phyloP scores from a whole-genome alignment of 495 filamentous ascomycete genomes.

The Friedmanniomyces endolithicus region DNA sequence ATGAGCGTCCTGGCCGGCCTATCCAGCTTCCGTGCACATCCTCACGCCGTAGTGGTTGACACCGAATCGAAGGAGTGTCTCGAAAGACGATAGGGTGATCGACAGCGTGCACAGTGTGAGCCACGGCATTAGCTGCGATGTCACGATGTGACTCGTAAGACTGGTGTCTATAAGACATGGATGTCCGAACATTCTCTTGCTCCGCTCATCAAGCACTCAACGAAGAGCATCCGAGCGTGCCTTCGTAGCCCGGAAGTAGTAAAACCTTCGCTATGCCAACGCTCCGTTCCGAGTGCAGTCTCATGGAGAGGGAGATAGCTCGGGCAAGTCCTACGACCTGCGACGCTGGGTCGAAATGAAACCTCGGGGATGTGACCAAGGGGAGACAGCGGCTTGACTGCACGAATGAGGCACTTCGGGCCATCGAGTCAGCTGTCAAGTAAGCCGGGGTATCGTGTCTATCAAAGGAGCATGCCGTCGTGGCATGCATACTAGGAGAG shows the following conservation, averaged over 20 bases:
- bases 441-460: not conserved
- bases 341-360: slow-evolving; percentile 58
- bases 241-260: slow-evolving; percentile 48
- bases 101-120: no score
- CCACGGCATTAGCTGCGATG: no score
- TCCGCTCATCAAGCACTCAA: slow-evolving; percentile 1
- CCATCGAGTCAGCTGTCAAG: slow-evolving; percentile 1
- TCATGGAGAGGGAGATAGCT: slow-evolving; percentile 38
- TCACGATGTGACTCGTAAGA: no score
- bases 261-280: slow-evolving; percentile 51
- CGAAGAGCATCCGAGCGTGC: slow-evolving; percentile 27
- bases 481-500: not conserved
- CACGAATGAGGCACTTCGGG: no score
- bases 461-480: not conserved
- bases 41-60: no score
- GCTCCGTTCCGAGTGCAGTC: slow-evolving; percentile 54
- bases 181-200: slow-evolving; percentile 12
- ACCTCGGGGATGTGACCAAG: no score
- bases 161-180: not conserved
- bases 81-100: no score
- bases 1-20: no score
- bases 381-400: no score
- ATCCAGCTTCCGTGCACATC: no score
- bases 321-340: slow-evolving; percentile 56
- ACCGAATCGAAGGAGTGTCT: no score